Percentiles rank a stretch among this genome's conserved stretches.
These are phyloP conservation scores for Carex myosuroides DNA, from an alignment of 176 grass and related monocot species.

Conservation along the genomic window DNA sequence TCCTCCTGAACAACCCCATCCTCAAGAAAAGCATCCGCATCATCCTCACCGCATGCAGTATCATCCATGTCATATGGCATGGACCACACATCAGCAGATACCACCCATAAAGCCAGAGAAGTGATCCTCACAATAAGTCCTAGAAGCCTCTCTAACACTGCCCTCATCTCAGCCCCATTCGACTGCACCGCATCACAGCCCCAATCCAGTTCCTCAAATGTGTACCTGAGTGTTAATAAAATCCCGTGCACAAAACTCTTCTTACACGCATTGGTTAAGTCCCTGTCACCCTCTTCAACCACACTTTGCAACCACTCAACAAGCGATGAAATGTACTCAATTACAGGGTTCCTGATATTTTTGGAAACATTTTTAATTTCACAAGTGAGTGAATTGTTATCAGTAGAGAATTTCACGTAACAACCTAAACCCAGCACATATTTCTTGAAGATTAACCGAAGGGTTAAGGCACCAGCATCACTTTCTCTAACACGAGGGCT, in stretches of 20 bases:
- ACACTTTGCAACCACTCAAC: slow-evolving; percentile 70
- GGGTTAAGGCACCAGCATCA: slow-evolving; percentile 90
- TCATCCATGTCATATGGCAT: slow-evolving; percentile 92
- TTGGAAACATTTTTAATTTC: slow-evolving; percentile 28
- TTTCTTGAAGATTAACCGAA: slow-evolving; percentile 92
- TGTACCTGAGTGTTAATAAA: slow-evolving; percentile 83
- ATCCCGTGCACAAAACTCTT: slow-evolving; percentile 93
- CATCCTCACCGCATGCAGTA: slow-evolving; percentile 30
- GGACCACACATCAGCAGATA: slow-evolving; percentile 85
- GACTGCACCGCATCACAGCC: slow-evolving; percentile 50
- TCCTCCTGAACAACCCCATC: slow-evolving; percentile 50
- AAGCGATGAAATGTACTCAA: slow-evolving; percentile 65
- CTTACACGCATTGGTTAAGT: slow-evolving; percentile 85
- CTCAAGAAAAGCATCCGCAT: slow-evolving; percentile 52
- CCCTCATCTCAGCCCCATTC: slow-evolving; percentile 53
- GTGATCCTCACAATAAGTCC: slow-evolving; percentile 82
- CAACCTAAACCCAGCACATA: slow-evolving; percentile 84
- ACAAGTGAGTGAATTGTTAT: slow-evolving; percentile 45
- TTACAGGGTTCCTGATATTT: slow-evolving; percentile 43
- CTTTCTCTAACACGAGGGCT: slow-evolving; percentile 97
- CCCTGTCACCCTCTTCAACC: slow-evolving; percentile 72
- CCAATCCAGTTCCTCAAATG: slow-evolving; percentile 99
- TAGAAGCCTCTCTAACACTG: slow-evolving; percentile 75
- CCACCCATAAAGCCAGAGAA: slow-evolving; percentile 83
- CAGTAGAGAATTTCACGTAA: slow-evolving; percentile 52